Evolutionary conservation across 768 basidiomycete species (phyloP), one percentile per base, ranked within the genome.

Genomic region (Butyriboletus loyo): DNA sequence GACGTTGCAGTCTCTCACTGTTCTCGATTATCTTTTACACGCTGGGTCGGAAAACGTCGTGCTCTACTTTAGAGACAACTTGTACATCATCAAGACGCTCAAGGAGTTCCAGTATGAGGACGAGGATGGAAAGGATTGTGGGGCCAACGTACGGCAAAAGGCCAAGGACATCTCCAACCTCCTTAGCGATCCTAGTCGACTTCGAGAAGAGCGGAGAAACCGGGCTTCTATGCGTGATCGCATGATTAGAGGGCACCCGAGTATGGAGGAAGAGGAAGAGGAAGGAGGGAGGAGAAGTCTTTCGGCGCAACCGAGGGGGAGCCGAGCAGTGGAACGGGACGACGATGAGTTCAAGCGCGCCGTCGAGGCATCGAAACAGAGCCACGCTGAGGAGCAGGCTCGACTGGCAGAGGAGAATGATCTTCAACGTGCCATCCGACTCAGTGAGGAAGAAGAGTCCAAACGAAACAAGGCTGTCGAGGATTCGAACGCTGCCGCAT

Each of bases 161-260:
- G 97, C 97, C 13, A 98, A 99, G 68, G 97, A 98, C 60, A 98
- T 99, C 70, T 94, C 93, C 32, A 94, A 93, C 65, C 82, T 98
- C 13, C 79, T 99, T 25, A 79, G 82, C 67, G 97, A 99, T 66
- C 86, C 96, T 50, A 72, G 76, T 2, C 85, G 97, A 9, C 79
- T 99, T 42, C 81, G 92, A 11, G 84, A 90, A 57, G 94, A 96
- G 68, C 82, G 97, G 30, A 80, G 85, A 15, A 80, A 83, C 36
- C 79, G 94, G 22, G 93, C 95, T 4, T 77, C 80, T 46, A 98
- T 99, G 97, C 84, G 93, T 30, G 93, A 98, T 75, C 84, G 96
- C 24, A 93, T 99, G 93, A 77, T 89, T 49, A 81, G 82, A 39
- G 86, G 85, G 13, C 66, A 76, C 0, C 72, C 70, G 27, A 71